phyloP scores from a whole-genome alignment of 352 stramenopile species.

The Saprolegnia parasitica region DNA sequence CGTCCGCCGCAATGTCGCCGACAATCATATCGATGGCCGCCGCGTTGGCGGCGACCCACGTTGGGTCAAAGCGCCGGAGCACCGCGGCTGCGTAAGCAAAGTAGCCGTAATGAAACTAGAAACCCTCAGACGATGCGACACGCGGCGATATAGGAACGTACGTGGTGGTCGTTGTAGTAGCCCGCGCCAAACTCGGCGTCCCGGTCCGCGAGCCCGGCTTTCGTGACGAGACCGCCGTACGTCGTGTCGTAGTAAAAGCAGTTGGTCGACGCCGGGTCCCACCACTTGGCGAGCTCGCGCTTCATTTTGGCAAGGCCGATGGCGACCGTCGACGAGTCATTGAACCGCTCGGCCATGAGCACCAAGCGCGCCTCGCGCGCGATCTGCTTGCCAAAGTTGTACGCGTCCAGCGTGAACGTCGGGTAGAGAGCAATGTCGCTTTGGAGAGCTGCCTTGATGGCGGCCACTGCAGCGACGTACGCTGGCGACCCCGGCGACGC shows the following conservation, averaged over 20 bases:
- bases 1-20: conserved; percentile 60
- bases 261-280: conserved; percentile 55
- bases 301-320: conserved; percentile 56
- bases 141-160: conserved; percentile 31
- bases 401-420: conserved; percentile 49
- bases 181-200: conserved; percentile 83
- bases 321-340: conserved; percentile 43
- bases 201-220: conserved; percentile 61
- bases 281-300: conserved; percentile 50
- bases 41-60: conserved; percentile 59
- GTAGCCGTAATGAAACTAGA: conserved; percentile 95
- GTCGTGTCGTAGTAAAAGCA: conserved; percentile 89
- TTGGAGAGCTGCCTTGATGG: conserved; percentile 34
- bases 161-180: conserved; percentile 83
- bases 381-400: conserved; percentile 80
- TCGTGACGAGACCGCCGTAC: conserved; percentile 88
- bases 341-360: conserved; percentile 73
- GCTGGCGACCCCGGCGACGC: background rate
- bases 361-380: conserved; percentile 61
- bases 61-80: conserved; percentile 66
- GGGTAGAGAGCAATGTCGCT: conserved; percentile 53
- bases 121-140: conserved; percentile 5
- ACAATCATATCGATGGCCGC: conserved; percentile 53
- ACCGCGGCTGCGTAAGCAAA: conserved; percentile 79
- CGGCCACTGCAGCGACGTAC: background rate